phyloP scores from a whole-genome alignment of 768 basidiomycete species.

The Boletus vermiculosoides region DNA sequence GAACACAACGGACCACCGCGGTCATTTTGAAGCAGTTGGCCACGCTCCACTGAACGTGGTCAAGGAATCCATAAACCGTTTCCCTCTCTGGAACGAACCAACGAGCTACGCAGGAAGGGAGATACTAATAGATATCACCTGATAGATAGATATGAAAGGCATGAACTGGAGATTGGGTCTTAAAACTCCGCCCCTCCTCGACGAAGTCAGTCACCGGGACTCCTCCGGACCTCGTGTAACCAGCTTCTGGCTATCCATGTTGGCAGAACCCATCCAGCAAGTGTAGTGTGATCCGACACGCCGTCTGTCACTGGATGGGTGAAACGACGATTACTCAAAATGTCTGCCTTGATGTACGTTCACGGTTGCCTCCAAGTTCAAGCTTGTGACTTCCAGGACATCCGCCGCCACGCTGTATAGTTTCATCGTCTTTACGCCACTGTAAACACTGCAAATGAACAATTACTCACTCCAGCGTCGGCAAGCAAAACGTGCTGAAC shows the following conservation, averaged over 20 bases:
- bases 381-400: not conserved
- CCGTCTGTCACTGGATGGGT: not conserved
- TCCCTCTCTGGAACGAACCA: not conserved
- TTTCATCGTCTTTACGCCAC: conserved; percentile 20
- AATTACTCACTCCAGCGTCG: conserved; percentile 29
- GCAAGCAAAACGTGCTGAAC: conserved; percentile 35
- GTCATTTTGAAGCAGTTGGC: not conserved
- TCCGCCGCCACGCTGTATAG: conserved; percentile 5
- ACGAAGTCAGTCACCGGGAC: not conserved
- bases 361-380: not conserved
- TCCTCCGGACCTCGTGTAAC: conserved; percentile 6
- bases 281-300: not conserved
- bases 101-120: not conserved
- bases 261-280: not conserved
- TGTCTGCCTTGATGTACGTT: not conserved
- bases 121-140: conserved; percentile 1
- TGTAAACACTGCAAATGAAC: conserved; percentile 22
- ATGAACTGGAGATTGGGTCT: not conserved
- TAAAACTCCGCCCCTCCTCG: not conserved
- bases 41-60: not conserved
- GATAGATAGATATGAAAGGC: conserved; percentile 21
- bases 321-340: not conserved
- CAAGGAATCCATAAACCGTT: not conserved
- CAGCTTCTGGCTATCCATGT: not conserved
- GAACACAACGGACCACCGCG: not conserved